These are phyloP conservation scores for Pelargonium myrrhifolium DNA, from an alignment of 441 rosid genomes.

Conservation along the genomic window DNA sequence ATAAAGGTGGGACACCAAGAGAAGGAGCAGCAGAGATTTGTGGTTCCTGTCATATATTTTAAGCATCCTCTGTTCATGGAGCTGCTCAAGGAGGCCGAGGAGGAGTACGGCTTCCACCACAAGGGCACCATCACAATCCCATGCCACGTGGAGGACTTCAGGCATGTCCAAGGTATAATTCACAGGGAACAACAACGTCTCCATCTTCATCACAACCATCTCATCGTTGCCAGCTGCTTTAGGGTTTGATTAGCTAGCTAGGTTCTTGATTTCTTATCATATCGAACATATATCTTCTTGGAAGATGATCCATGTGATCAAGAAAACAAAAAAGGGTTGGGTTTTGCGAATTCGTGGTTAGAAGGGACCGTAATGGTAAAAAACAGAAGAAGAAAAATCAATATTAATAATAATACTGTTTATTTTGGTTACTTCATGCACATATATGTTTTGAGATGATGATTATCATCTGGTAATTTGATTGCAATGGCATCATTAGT, in stretches of 20 bases:
- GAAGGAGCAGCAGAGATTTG: constrained; percentile 59
- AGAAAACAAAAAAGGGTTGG: too few relatives aligned
- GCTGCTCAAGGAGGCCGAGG: constrained; percentile 78
- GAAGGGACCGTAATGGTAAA: too few relatives aligned
- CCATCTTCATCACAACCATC: constrained; percentile 24
- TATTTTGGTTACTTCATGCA: too few relatives aligned
- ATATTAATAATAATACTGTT: too few relatives aligned
- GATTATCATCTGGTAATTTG: too few relatives aligned
- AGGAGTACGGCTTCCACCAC: constrained; percentile 85
- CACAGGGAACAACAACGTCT: constrained; percentile 48
- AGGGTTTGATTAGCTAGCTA: constrained; percentile 37
- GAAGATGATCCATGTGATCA: too few relatives aligned
- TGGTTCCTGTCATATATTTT: constrained; percentile 77
- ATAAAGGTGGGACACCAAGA: constrained; percentile 70
- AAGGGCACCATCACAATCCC: constrained; percentile 85
- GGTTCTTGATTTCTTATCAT: too few relatives aligned
- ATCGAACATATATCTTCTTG: too few relatives aligned
- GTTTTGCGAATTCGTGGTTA: too few relatives aligned
- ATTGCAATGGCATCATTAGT: too few relatives aligned
- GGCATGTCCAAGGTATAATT: constrained; percentile 59
- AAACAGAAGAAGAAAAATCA: too few relatives aligned
- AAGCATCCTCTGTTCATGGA: constrained; percentile 83
- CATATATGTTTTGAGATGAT: too few relatives aligned
- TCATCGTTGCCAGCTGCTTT: constrained; percentile 59
- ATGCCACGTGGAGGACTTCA: constrained; percentile 77